These are phyloP conservation scores for Juncus inflexus DNA, from an alignment of 176 grass and related monocot species.

Conservation along the genomic window DNA sequence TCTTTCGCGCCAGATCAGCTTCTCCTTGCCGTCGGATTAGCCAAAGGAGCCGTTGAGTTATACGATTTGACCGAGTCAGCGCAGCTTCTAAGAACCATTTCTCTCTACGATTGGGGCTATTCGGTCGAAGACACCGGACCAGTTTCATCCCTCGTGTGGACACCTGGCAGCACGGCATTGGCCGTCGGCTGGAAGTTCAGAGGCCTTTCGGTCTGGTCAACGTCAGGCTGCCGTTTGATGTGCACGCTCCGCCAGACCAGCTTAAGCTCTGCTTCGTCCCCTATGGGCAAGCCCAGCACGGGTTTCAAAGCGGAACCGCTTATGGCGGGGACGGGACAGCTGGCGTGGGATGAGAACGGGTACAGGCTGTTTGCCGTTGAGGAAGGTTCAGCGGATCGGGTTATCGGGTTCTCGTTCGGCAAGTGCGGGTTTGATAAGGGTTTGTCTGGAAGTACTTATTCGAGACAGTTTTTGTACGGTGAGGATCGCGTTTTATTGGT, in stretches of 20 bases:
- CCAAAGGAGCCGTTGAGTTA: constrained; percentile 83
- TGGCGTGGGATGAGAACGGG: constrained; percentile 96
- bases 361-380: constrained; percentile 90
- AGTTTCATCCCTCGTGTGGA: constrained; percentile 94
- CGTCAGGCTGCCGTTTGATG: constrained; percentile 93
- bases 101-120: constrained; percentile 96
- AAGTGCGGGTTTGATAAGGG: constrained; percentile 90
- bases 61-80: constrained; percentile 79
- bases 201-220: constrained; percentile 94
- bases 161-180: constrained; percentile 95
- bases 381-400: constrained; percentile 71
- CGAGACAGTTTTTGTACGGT: constrained; percentile 79
- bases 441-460: constrained; percentile 73
- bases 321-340: constrained; percentile 73
- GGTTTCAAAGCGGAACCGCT: constrained; percentile 81
- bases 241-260: constrained; percentile 91
- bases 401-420: constrained; percentile 89
- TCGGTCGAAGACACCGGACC: constrained; percentile 95
- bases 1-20: constrained; percentile 90
- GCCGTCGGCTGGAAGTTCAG: constrained; percentile 95
- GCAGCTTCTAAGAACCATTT: constrained; percentile 71
- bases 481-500: constrained; percentile 81
- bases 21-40: constrained; percentile 87
- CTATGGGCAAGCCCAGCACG: constrained; percentile 52
- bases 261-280: constrained; percentile 68